Base-by-base conservation (phyloP, 2,329 filamentous ascomycete genomes). In the Trichoderma sp. region DNA sequence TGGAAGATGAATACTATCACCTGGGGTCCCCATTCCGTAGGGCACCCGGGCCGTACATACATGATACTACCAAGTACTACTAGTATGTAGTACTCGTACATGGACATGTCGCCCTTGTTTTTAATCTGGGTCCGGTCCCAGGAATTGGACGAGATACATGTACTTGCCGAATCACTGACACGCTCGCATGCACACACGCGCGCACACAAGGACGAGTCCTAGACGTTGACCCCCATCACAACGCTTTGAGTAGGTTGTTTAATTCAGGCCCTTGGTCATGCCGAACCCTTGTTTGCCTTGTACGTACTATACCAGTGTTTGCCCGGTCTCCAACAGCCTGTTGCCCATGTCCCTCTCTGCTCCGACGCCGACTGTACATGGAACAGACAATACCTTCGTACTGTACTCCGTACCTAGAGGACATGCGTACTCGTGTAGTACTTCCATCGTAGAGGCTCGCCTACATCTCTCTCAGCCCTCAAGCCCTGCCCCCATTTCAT, bases 161-260 rank as follows among this genome's bases (percentile, higher is more conserved):
- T 48, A 48, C 42, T 12, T 45, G 39, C 7, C 7, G 37, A 45
- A 45, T 22, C 39, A 45, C 39, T 45, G 9, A 6, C 19, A 19
- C n/a, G 4, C 42, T 2, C 19, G 13, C 9, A 54, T 19, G n/a
- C 52, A 34, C 27, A 54, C 6, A 54, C 29, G 34, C 27, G 22
- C 57, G 22, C 57, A 34, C 27, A n/a, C 57, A 45, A 48, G 39
- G 39, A 19, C 35, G 27, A 6, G 57, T 25, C 42, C 42, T 48
- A 48, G 42, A 22, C 39, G n/a, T 29, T 60, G 39, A 42, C 57
- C 57, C 17, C 19, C 32, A 32, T 27, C 34, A 61, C 42, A 35
- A 50, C 29, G 58, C 58, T 34, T 61, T 50, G 58, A 61, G 58
- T 45, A n/a, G n/a, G n/a, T n/a, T 50, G 58, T 61, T 57, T 48